phyloP scores from a whole-genome alignment of 140 eudicot species.

The Erigeron philadelphicus region DNA sequence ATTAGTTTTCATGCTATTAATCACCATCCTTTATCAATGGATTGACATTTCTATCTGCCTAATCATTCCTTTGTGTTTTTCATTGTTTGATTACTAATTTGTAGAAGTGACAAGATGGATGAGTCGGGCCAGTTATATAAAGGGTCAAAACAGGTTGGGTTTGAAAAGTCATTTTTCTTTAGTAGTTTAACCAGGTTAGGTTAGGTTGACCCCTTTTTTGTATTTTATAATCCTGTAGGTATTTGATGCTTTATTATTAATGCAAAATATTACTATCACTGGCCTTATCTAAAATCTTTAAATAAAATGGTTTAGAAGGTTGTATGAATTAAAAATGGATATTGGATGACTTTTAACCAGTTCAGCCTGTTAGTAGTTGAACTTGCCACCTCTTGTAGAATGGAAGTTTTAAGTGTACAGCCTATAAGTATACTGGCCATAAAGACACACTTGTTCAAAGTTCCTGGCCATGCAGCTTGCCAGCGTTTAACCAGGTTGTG shows the following conservation, averaged over 20 bases:
- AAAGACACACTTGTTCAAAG: too few relatives aligned
- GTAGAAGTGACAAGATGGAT: background rate
- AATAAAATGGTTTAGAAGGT: background rate
- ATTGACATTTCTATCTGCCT: conserved; percentile 20
- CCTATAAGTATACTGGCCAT: background rate
- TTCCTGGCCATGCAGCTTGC: background rate
- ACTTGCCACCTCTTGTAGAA: background rate
- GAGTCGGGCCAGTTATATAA: background rate
- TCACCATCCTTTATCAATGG: conserved; percentile 17
- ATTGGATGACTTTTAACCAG: background rate
- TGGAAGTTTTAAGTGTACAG: background rate
- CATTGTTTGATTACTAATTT: background rate
- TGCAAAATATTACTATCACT: background rate
- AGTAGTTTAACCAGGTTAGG: too few relatives aligned
- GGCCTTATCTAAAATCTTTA: too few relatives aligned
- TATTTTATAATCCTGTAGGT: too few relatives aligned
- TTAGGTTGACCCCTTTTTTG: background rate
- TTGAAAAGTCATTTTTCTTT: background rate
- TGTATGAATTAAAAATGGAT: background rate
- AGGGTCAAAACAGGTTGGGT: background rate
- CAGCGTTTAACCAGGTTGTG: background rate
- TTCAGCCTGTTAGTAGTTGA: background rate
- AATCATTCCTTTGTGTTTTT: background rate
- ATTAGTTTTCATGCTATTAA: conserved; percentile 18
- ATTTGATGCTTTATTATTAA: background rate